Percentiles rank a stretch among this genome's conserved stretches.
phyloP scores from a whole-genome alignment of 148 eudicot species.

The Vaccinium macrocarpon region DNA sequence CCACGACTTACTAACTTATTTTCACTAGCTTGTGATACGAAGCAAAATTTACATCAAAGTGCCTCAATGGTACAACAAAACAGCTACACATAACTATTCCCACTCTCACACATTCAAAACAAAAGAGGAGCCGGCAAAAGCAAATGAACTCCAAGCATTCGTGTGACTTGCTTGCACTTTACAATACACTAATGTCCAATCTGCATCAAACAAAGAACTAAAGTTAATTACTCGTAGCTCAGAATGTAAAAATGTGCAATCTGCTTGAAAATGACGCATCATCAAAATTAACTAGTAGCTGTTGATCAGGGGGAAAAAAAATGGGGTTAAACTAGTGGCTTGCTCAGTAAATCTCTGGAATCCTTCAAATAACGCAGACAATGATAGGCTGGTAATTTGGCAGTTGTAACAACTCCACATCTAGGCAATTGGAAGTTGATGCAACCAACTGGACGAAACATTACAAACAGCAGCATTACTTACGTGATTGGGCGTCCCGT shows the following conservation, averaged over 20 bases:
- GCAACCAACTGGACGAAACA: not conserved
- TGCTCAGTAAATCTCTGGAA: not conserved
- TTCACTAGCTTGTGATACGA: not conserved
- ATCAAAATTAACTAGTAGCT: no score
- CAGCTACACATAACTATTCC: not conserved
- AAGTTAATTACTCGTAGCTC: no score
- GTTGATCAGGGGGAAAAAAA: no score
- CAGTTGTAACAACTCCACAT: not conserved
- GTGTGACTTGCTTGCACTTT: not conserved
- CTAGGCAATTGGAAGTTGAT: not conserved
- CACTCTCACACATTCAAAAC: not conserved
- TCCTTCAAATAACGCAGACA: not conserved
- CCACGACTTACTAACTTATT: not conserved
- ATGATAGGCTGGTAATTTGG: not conserved
- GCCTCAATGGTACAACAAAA: not conserved
- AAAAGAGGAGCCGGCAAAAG: not conserved
- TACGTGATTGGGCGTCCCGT: not conserved
- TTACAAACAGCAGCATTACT: no score
- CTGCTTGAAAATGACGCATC: not conserved
- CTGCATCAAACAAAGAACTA: not conserved
- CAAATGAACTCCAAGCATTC: not conserved
- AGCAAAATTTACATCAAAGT: not conserved
- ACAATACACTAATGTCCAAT: not conserved
- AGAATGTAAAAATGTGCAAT: not conserved
- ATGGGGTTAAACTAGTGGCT: not conserved